A percentile compares a stretch with the other conserved stretches of the same genome.
Evolutionary conservation across 495 filamentous ascomycete species (phyloP).

Genomic region (Pseudomonodictys pantanalensis): DNA sequence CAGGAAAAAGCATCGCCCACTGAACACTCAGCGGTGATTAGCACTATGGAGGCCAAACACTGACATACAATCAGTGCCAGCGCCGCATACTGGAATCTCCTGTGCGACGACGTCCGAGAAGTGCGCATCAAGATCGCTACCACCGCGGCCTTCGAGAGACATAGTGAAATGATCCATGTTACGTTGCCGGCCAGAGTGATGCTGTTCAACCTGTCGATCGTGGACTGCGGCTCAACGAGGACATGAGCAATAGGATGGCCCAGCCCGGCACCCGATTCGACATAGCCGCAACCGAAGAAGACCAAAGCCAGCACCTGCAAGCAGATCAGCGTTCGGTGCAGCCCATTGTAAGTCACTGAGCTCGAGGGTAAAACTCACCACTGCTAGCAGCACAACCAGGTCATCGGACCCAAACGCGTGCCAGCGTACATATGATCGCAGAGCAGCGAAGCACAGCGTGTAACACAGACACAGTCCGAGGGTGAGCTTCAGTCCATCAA

Average conservation of each 20-base stretch:
- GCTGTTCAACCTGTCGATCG: background rate
- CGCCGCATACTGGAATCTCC: background rate
- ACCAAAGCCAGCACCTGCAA: background rate
- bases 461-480: background rate
- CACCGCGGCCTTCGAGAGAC: background rate
- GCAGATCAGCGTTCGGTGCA: background rate
- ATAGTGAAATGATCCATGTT: background rate
- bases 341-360: background rate
- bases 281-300: background rate
- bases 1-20: background rate
- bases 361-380: background rate
- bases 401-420: background rate
- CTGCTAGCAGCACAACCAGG: background rate
- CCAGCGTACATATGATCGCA: background rate
- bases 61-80: background rate
- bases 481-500: background rate
- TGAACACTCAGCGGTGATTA: background rate
- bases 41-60: background rate
- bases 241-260: background rate
- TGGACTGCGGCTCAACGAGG: background rate
- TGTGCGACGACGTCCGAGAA: background rate
- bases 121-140: background rate
- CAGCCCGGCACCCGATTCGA: background rate
- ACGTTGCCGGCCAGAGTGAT: background rate
- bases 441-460: background rate